phyloP scores from a whole-genome alignment of 2,329 filamentous ascomycete species.

The Diaporthe longicolla region DNA sequence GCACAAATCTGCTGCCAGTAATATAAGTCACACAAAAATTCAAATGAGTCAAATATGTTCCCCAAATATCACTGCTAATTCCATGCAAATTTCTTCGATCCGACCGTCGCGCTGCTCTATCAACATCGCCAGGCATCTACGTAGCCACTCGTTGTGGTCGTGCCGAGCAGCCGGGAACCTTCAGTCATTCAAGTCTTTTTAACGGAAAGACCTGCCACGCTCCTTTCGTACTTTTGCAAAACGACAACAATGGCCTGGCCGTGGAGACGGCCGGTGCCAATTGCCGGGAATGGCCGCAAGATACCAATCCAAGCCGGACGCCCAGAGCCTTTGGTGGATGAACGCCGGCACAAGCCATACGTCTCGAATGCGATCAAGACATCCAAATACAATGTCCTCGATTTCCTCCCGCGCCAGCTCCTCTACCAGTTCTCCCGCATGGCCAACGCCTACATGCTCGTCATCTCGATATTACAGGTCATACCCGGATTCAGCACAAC shows the following conservation, averaged over 20 bases:
- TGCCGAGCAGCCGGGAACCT: neutral
- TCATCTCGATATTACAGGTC: conserved; percentile 86
- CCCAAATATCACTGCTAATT: neutral
- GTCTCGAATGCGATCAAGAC: conserved; percentile 80
- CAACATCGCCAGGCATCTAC: neutral
- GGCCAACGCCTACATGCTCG: conserved; percentile 89
- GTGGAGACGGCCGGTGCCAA: conserved; percentile 43
- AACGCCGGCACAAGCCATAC: conserved; percentile 64
- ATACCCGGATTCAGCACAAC: conserved; percentile 84
- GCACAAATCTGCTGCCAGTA: neutral
- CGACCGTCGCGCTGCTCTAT: neutral
- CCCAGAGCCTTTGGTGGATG: conserved; percentile 58
- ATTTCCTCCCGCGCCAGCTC: conserved; percentile 87
- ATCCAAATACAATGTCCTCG: conserved; percentile 85
- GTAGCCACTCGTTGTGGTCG: neutral
- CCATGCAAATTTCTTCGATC: neutral
- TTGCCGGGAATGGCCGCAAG: conserved; percentile 48
- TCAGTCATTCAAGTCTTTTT: neutral
- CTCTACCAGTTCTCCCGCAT: conserved; percentile 89
- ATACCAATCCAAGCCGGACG: conserved; percentile 44
- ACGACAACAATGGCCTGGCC: conserved; percentile 4
- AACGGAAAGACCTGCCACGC: neutral
- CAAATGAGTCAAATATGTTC: too few species aligned
- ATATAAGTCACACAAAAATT: neutral
- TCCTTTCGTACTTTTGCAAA: neutral